Conservation (phyloP, 2,329 filamentous ascomycete genomes). For the Hymenoscyphus occultus region DNA sequence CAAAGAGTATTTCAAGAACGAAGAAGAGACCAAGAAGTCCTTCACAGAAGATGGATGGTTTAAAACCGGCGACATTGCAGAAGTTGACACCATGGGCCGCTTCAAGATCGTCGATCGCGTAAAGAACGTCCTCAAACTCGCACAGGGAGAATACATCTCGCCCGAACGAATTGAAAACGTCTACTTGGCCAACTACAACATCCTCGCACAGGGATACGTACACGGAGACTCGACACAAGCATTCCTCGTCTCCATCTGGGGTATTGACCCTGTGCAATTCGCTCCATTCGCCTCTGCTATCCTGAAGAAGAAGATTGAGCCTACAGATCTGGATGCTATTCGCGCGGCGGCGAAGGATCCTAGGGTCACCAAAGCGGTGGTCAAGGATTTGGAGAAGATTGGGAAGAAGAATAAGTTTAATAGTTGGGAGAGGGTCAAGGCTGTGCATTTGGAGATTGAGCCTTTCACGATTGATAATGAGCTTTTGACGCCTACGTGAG, state of each 20-base stretch:
- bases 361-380: slow-evolving; percentile 69
- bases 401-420: slow-evolving; percentile 86
- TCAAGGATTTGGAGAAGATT: slow-evolving; percentile 75
- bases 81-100: slow-evolving; percentile 79
- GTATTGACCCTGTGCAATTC: slow-evolving; percentile 81
- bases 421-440: slow-evolving; percentile 80
- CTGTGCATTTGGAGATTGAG: slow-evolving; percentile 72
- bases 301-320: slow-evolving; percentile 62
- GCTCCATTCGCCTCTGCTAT: slow-evolving; percentile 76
- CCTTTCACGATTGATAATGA: slow-evolving; percentile 94
- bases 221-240: slow-evolving; percentile 86
- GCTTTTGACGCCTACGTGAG: slow-evolving; percentile 82
- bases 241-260: slow-evolving; percentile 81
- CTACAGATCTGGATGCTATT: slow-evolving; percentile 65
- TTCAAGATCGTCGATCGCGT: slow-evolving; percentile 93
- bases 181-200: slow-evolving; percentile 75
- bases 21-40: slow-evolving; percentile 78
- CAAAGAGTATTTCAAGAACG: slow-evolving; percentile 84
- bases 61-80: slow-evolving; percentile 88
- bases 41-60: slow-evolving; percentile 94
- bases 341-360: slow-evolving; percentile 64
- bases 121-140: slow-evolving; percentile 99
- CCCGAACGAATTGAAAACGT: slow-evolving; percentile 97
- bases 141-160: slow-evolving; percentile 97
- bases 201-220: slow-evolving; percentile 79